Evolutionary conservation across 306 rosid species (phyloP).

Genomic region (Casuarina glauca): DNA sequence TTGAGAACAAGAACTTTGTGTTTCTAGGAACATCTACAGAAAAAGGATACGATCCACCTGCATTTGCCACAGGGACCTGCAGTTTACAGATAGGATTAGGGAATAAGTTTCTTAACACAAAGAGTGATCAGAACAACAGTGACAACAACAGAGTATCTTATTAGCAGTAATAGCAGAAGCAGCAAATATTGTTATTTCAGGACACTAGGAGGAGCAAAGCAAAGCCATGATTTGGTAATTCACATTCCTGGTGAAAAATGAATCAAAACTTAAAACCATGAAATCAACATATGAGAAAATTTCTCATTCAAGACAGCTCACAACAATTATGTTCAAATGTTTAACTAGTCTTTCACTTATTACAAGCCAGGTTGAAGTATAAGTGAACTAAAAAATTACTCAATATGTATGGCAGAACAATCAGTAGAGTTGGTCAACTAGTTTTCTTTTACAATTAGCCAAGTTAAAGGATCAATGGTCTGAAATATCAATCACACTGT

Average conservation of each 20-base stretch:
- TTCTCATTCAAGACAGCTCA: not conserved
- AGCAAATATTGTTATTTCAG: not conserved
- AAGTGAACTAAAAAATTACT: conserved; percentile 6
- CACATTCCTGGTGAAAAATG: conserved; percentile 1
- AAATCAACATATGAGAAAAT: not conserved
- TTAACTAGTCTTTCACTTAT: conserved; percentile 5
- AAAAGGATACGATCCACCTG: conserved; percentile 92
- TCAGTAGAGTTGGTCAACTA: not conserved
- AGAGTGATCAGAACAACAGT: not conserved
- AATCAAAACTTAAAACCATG: not conserved
- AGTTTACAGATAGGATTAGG: conserved; percentile 28
- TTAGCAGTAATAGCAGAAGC: not conserved
- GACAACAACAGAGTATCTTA: not conserved
- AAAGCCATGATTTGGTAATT: not conserved
- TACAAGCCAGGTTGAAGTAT: conserved; percentile 17
- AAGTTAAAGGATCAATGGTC: conserved; percentile 19
- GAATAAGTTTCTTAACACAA: conserved; percentile 15
- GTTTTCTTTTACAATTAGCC: conserved; percentile 4
- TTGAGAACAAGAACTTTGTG: conserved; percentile 95
- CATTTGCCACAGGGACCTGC: conserved; percentile 98
- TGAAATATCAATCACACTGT: conserved; percentile 8
- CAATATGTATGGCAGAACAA: conserved; percentile 8
- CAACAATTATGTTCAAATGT: not conserved
- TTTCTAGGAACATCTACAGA: conserved; percentile 91
- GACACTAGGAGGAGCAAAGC: not conserved